Conservation (phyloP, 257 asterid genomes). For the Nicotiana undulata region DNA sequence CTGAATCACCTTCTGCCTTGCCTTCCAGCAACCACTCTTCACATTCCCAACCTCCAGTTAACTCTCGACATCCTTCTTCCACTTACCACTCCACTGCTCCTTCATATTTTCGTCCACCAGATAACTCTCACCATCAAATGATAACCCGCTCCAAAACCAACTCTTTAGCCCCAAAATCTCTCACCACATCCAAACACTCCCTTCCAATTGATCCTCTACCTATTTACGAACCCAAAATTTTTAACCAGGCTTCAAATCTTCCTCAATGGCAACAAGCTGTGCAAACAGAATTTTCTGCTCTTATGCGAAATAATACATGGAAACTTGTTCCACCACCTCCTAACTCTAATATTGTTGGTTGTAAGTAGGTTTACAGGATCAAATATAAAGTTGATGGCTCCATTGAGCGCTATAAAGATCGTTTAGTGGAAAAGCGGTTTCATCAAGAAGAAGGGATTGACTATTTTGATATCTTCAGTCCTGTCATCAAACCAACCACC, state of each 20-base stretch:
- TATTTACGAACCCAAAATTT: not conserved
- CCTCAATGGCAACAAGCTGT: not conserved
- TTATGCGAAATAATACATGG: not conserved
- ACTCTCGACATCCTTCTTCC: not conserved
- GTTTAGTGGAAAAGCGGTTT: not conserved
- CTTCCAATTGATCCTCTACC: not conserved
- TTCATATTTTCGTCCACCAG: not conserved
- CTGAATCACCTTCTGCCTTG: not conserved
- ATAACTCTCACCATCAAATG: not conserved
- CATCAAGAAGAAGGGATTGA: not conserved
- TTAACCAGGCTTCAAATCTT: not conserved
- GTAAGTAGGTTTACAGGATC: too few species aligned
- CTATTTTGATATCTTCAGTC: not conserved
- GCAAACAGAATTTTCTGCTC: not conserved
- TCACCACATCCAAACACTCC: not conserved
- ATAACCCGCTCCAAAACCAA: not conserved
- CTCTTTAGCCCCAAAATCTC: not conserved
- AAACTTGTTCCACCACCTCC: not conserved
- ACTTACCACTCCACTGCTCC: not conserved
- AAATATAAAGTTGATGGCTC: not conserved
- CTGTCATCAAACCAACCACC: not conserved
- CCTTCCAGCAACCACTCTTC: too few species aligned
- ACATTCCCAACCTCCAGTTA: too few species aligned
- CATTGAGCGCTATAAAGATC: not conserved
- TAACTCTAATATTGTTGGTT: not conserved